phyloP scores from a whole-genome alignment of 768 basidiomycete species.

The Tricholoma bakamatsutake region DNA sequence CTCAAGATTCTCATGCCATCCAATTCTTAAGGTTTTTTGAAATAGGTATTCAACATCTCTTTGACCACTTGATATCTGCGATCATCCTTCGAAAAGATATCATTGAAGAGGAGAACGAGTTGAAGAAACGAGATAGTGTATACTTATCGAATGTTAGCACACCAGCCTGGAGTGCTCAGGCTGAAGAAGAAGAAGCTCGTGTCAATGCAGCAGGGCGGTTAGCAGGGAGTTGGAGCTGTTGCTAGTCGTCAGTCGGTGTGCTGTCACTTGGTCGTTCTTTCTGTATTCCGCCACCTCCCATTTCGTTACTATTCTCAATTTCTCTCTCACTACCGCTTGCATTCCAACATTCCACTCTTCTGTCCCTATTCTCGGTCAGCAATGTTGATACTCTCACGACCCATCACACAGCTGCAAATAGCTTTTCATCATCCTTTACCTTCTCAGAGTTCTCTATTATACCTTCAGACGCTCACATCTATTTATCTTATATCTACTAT shows the following conservation, averaged over 20 bases:
- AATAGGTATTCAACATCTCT: conserved; percentile 74
- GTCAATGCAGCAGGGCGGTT: conserved; percentile 40
- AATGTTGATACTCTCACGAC: conserved; percentile 8
- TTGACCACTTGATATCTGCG: conserved; percentile 70
- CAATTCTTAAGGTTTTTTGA: conserved; percentile 6
- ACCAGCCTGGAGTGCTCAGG: conserved; percentile 74
- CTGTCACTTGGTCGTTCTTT: neutral
- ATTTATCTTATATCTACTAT: conserved; percentile 40
- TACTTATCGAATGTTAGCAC: conserved; percentile 58
- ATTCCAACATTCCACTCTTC: conserved; percentile 8
- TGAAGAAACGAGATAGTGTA: conserved; percentile 80
- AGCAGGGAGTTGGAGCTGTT: conserved; percentile 64
- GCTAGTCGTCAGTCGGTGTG: conserved; percentile 37
- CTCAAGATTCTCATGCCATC: conserved; percentile 10
- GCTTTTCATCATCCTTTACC: conserved; percentile 5
- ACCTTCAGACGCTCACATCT: conserved; percentile 23
- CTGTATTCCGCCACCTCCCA: conserved; percentile 11
- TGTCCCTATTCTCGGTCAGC: conserved; percentile 17
- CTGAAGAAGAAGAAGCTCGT: conserved; percentile 73
- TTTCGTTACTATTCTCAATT: conserved; percentile 15
- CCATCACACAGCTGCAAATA: conserved; percentile 8
- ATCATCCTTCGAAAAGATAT: conserved; percentile 74
- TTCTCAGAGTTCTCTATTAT: conserved; percentile 19
- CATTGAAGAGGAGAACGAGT: conserved; percentile 77
- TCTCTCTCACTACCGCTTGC: conserved; percentile 13